Evolutionary conservation across 208 protist species (phyloP), one percentile per base, ranked within the genome.

Genomic region (Leishmania tarentolae): DNA sequence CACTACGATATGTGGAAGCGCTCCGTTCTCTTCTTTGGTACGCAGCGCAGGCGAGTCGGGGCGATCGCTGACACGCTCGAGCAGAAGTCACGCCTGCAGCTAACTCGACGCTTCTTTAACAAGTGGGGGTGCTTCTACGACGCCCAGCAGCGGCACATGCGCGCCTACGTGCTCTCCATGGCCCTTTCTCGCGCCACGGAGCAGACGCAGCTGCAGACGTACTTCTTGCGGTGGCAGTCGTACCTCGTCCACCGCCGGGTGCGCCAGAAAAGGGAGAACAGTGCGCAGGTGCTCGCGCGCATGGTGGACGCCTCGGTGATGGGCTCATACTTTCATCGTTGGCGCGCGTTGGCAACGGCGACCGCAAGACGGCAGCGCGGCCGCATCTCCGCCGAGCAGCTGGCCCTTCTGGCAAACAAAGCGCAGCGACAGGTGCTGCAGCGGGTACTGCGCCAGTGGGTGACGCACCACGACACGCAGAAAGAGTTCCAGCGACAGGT

Each of bases 61-160:
- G 80, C 83, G 42, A 53, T 88, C 19, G 85, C 83, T 21, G 81
- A 86, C 13, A 72, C 76, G 50, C 76, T 94, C 40, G 86, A 84
- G 56, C 73, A 11, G n/a, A 81, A 83, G 19, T 47, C 87, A 28
- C 71, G 84, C 47, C 90, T 92, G 82, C 78, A 65, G 47, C 81
- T 94, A 11, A 21, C 53, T 2, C 91, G 88, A 0, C 84, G 87
- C 46, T 95, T 89, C 80, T 95, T 95, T 73, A 83, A 80, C 1
- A 86, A 80, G 57, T 97, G 93, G 93, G 92, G 82, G 31, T 37
- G 63, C 42, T 92, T 94, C 68, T 95, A 97, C 80, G 91, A 95
- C 59, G 42, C 9, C 1, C 86, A 93, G 78, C 93, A 95, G 75
- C 86, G 87, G 2, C 87, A 85, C 47, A 82, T 90, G 74, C 75